Base-by-base conservation (phyloP, 495 filamentous ascomycete species). In the Penicillium pulvis region DNA sequence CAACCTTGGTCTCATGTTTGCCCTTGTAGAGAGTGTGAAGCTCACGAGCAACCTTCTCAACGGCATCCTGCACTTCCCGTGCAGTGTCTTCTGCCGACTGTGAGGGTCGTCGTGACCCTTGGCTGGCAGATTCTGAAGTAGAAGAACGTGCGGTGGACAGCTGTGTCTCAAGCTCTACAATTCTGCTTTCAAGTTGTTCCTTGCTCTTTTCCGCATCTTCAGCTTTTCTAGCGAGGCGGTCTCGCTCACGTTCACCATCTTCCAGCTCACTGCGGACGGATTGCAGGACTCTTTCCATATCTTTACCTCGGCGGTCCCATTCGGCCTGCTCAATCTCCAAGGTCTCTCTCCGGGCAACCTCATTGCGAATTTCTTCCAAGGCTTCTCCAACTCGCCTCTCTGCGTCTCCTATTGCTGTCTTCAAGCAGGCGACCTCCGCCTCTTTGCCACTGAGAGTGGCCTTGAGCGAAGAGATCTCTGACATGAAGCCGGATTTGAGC, bases 1-100 rank as follows among this genome's bases (percentile, higher is more conserved):
- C 83, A 26, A 98, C 93, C 75, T 98, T 98, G 47, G 85, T 89
- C 75, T 97, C 93, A 68, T 98, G 95, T 69, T 98, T 98, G 68
- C 85, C 82, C 75, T 97, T 97, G 79, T 98, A 98, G n/a, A 96
- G 80, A 0, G 84, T 81, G 66, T 98, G 94, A 24, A 98, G 81
- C 64, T 98, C 94, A 11, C 89, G 83, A 3, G 90, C 93, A 30
- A 96, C 90, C 57, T 88, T 89, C 71, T 93, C 90, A n/a, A 98
- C 90, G 16, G 95, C 93, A 36, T 91, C 85, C 62, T 97, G 91
- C 19, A 92, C 85, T 42, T 81, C 78, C 0, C 76, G 79, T 8
- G 78, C 74, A 16, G 78, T 75, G 16, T 74, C 72, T 41, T 75
- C 73, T 8, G 73, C 69, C 2, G 65, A 65, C 10, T 65, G 65